phyloP scores from a whole-genome alignment of 345 rosid genomes.

The Populus tremula region DNA sequence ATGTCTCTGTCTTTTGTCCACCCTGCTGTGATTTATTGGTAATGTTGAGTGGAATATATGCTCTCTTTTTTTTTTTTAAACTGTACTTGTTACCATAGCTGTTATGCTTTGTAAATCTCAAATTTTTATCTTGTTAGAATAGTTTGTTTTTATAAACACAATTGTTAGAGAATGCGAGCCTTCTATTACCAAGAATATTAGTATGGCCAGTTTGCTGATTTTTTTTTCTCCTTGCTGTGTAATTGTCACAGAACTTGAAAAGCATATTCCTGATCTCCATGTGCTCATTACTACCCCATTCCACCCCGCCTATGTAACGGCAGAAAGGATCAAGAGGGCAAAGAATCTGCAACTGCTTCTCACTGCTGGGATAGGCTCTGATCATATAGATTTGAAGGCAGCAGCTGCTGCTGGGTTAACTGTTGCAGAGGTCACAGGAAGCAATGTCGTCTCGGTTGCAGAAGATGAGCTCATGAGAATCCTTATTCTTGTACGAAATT shows the following conservation, averaged over 20 bases:
- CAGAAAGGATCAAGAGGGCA: constrained; percentile 86
- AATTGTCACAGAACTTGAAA: constrained; percentile 61
- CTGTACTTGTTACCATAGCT: too few species aligned
- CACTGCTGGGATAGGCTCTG: constrained; percentile 95
- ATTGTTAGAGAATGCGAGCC: not conserved
- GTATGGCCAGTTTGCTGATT: not conserved
- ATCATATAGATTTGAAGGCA: constrained; percentile 81
- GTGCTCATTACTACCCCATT: constrained; percentile 86
- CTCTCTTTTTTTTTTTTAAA: too few species aligned
- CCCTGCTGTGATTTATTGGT: too few species aligned
- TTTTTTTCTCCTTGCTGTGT: not conserved
- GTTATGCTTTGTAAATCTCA: too few species aligned
- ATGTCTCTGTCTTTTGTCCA: too few species aligned
- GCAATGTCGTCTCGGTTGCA: constrained; percentile 90
- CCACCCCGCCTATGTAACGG: constrained; percentile 91
- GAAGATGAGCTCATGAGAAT: constrained; percentile 97
- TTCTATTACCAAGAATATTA: not conserved
- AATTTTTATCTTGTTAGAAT: too few species aligned
- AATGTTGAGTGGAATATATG: too few species aligned
- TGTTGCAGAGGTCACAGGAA: constrained; percentile 91
- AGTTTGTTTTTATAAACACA: too few species aligned
- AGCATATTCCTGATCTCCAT: constrained; percentile 82
- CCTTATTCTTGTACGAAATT: constrained; percentile 80
- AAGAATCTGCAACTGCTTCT: constrained; percentile 85
- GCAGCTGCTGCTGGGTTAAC: constrained; percentile 89